Evolutionary conservation across 2,329 filamentous ascomycete genomes (phyloP).

Genomic region (Ascochyta viciae-villosae): DNA sequence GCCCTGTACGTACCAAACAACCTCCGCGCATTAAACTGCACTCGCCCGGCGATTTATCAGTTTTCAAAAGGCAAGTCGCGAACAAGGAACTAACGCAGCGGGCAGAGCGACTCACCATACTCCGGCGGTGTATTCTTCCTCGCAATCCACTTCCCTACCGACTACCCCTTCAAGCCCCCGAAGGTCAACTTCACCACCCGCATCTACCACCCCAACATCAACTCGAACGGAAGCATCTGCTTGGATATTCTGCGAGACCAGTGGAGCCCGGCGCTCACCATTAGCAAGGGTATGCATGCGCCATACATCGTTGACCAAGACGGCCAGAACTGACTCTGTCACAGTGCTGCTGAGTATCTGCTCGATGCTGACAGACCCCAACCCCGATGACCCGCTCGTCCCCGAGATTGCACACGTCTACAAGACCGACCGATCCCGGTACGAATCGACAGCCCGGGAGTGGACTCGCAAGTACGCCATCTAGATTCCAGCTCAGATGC

Average conservation of each 20-base stretch:
- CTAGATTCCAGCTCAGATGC: slow-evolving; percentile 55
- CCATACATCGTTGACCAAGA: not conserved
- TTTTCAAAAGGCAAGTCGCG: not conserved
- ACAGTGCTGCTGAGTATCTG: slow-evolving; percentile 96
- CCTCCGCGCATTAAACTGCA: not conserved
- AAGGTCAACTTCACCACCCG: slow-evolving; percentile 99
- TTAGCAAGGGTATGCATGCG: slow-evolving; percentile 82
- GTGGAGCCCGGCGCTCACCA: slow-evolving; percentile 98
- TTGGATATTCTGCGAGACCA: slow-evolving; percentile 98
- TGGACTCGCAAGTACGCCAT: slow-evolving; percentile 99
- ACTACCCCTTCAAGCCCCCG: slow-evolving; percentile 99
- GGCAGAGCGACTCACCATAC: slow-evolving; percentile 92
- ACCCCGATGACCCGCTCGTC: slow-evolving; percentile 97
- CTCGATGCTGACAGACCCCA: slow-evolving; percentile 99
- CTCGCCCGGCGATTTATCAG: slow-evolving; percentile 16
- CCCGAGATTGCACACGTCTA: slow-evolving; percentile 99
- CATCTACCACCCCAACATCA: slow-evolving; percentile 99
- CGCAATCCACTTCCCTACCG: slow-evolving; percentile 98
- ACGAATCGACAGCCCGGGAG: slow-evolving; percentile 95
- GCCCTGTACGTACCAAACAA: slow-evolving; percentile 75
- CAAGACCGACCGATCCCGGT: slow-evolving; percentile 96
- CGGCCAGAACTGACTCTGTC: slow-evolving; percentile 26
- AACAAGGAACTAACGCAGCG: slow-evolving; percentile 39
- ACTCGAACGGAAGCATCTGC: slow-evolving; percentile 99
- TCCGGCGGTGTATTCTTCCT: slow-evolving; percentile 99